These are phyloP conservation scores for Clarireedia monteithiana DNA, from an alignment of 2,329 filamentous ascomycete species.

Conservation along the genomic window DNA sequence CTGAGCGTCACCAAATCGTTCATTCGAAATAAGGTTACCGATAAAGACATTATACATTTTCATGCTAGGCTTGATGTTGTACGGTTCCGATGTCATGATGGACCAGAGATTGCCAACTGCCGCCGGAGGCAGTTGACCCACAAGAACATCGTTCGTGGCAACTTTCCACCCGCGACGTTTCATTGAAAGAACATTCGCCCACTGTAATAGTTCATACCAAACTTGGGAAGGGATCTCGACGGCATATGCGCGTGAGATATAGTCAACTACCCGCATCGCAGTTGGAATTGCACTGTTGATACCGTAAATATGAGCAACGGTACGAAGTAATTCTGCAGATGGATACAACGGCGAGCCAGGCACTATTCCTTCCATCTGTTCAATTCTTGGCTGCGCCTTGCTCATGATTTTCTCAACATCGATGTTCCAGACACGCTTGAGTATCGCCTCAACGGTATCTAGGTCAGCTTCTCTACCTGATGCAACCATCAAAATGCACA, in stretches of 20 bases:
- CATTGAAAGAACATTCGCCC: constrained; percentile 51
- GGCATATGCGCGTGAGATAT: constrained; percentile 51
- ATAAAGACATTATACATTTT: constrained; percentile 24
- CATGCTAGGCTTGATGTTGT: constrained; percentile 24
- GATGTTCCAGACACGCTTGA: constrained; percentile 47
- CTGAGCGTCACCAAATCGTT: constrained; percentile 14
- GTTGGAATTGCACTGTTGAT: constrained; percentile 53
- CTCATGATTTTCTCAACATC: constrained; percentile 6
- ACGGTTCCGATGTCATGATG: constrained; percentile 25
- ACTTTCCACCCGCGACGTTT: neutral
- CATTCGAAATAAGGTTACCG: constrained; percentile 11
- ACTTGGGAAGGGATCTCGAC: constrained; percentile 47
- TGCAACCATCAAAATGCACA: constrained; percentile 44
- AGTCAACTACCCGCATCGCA: constrained; percentile 53
- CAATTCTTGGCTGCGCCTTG: constrained; percentile 10
- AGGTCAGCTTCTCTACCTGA: constrained; percentile 44
- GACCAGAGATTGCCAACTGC: constrained; percentile 22
- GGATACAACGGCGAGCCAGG: constrained; percentile 49
- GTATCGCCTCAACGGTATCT: constrained; percentile 36
- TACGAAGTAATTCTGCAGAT: constrained; percentile 48
- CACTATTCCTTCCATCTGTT: constrained; percentile 29
- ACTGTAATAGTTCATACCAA: constrained; percentile 62
- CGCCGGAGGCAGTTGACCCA: constrained; percentile 15
- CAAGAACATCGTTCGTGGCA: neutral
- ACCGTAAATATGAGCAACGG: constrained; percentile 63